Evolutionary conservation across 371 early-diverging fungal genomes (phyloP).

Genomic region (Lichtheimia ramosa): DNA sequence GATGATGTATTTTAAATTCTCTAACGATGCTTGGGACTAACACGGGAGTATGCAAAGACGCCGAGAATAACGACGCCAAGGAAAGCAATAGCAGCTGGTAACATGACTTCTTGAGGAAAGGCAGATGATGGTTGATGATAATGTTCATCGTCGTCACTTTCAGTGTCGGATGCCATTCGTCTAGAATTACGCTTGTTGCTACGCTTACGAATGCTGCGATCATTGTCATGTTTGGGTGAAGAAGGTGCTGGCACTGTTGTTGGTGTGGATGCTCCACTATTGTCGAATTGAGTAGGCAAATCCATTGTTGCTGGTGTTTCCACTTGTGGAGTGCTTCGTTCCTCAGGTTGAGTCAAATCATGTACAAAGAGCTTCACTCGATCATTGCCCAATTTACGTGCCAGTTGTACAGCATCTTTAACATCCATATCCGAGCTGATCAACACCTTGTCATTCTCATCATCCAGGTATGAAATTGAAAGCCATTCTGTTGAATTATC

Average conservation of each 20-base stretch:
- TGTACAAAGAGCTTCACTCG: conserved; percentile 74
- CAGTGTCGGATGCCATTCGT: neutral
- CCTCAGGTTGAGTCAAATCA: conserved; percentile 27
- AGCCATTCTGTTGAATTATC: conserved; percentile 28
- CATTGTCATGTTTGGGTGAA: neutral
- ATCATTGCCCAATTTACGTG: conserved; percentile 62
- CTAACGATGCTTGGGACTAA: conserved; percentile 13
- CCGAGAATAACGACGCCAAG: conserved; percentile 60
- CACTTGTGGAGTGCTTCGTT: neutral
- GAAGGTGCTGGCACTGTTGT: neutral
- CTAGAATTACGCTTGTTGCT: conserved; percentile 5
- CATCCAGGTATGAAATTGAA: conserved; percentile 79
- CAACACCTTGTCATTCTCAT: conserved; percentile 83
- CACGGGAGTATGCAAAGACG: conserved; percentile 47
- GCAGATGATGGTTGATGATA: neutral
- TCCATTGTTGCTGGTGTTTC: neutral
- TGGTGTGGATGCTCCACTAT: neutral
- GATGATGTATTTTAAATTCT: conserved; percentile 1
- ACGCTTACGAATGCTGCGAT: neutral
- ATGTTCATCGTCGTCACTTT: neutral
- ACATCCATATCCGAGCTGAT: conserved; percentile 76
- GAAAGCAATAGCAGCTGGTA: conserved; percentile 63
- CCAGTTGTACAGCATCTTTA: conserved; percentile 76
- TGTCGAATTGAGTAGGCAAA: neutral
- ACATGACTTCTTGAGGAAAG: conserved; percentile 55